Percentiles rank a stretch among this genome's conserved stretches.
phyloP scores from a whole-genome alignment of 176 grass and related monocot genomes.

The Triticum aestivum region DNA sequence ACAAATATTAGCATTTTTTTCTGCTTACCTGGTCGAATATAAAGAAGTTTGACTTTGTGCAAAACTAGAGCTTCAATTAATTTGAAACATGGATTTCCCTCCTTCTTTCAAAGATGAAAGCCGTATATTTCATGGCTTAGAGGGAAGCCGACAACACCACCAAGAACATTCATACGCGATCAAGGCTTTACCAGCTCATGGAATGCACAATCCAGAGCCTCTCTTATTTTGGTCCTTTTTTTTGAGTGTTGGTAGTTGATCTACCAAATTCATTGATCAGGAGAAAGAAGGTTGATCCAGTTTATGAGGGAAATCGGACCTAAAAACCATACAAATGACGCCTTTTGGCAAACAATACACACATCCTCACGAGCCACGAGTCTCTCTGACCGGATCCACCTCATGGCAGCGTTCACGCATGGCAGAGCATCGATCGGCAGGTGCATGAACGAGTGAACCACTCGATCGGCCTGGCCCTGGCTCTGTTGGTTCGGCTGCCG shows the following conservation, averaged over 20 bases:
- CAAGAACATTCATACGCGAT: no score
- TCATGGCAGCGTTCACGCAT: not conserved
- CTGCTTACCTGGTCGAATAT: not conserved
- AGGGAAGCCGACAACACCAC: no score
- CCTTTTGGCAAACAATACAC: no score
- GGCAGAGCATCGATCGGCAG: not conserved
- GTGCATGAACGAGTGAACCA: not conserved
- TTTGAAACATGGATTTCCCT: not conserved
- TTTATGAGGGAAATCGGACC: no score
- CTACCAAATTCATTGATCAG: no score
- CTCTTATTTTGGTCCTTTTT: no score
- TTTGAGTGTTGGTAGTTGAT: no score
- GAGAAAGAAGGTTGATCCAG: no score
- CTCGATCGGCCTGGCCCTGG: not conserved
- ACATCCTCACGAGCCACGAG: no score
- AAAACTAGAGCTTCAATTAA: not conserved
- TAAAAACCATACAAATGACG: no score
- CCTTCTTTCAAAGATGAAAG: not conserved
- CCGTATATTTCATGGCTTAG: not conserved
- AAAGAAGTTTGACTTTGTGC: not conserved
- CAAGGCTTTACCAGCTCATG: not conserved
- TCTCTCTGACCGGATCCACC: no score
- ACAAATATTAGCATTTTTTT: not conserved
- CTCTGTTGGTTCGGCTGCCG: slow-evolving; percentile 17
- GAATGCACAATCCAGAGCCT: not conserved